A percentile compares a stretch with the other conserved stretches of the same genome.
These are phyloP conservation scores for Plasmodium gonderi DNA, from an alignment of 169 alveolate genomes.

Conservation along the genomic window DNA sequence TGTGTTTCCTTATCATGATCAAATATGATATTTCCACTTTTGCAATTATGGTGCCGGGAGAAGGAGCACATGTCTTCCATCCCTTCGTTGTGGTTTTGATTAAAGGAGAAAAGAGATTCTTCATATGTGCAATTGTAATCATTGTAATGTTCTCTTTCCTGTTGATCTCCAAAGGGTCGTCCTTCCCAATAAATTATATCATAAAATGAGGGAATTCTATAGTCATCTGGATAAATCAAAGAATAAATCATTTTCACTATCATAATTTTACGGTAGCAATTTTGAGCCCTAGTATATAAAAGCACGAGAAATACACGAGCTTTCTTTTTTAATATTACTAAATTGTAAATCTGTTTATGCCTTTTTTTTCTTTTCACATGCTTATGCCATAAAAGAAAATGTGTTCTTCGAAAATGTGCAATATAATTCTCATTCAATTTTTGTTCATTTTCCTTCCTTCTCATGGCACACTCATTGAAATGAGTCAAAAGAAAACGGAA, in stretches of 20 bases:
- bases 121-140: neutral
- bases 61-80: no score
- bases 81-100: no score
- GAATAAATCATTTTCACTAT: neutral
- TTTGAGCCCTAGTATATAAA: slow-evolving; percentile 6
- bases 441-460: neutral
- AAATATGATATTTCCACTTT: no score
- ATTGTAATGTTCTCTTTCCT: neutral
- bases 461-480: neutral
- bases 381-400: slow-evolving; percentile 13
- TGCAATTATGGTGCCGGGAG: no score
- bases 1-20: no score
- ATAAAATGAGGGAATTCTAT: neutral
- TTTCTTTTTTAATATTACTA: slow-evolving; percentile 22
- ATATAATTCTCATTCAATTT: neutral
- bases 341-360: neutral
- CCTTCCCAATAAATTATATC: neutral
- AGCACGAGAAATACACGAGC: slow-evolving; percentile 4
- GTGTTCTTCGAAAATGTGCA: neutral
- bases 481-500: neutral
- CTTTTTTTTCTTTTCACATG: neutral
- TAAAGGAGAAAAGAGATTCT: no score
- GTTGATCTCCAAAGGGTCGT: neutral
- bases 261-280: neutral
- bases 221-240: neutral